A percentile compares a stretch with the other conserved stretches of the same genome.
Conservation (phyloP, 1,139 yeast species). For the Candida pseudoviswanathii region DNA sequence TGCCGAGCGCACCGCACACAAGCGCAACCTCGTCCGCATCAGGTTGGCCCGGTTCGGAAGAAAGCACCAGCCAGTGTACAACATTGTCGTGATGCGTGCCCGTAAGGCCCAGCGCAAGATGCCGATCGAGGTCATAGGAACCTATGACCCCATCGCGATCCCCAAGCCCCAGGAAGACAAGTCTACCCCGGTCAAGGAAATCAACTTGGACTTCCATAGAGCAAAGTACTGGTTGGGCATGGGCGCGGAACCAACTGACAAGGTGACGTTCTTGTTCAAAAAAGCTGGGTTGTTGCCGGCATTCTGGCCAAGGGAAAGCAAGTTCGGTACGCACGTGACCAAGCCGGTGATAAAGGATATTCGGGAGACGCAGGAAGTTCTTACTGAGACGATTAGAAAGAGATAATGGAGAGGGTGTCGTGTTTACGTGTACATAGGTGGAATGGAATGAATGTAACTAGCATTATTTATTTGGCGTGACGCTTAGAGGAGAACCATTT, state of each 20-base stretch:
- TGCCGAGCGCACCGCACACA: conserved; percentile 11
- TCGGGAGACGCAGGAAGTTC: conserved; percentile 35
- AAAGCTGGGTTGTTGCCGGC: conserved; percentile 78
- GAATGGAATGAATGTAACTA: background rate
- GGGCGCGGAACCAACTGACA: conserved; percentile 94
- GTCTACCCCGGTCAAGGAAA: conserved; percentile 53
- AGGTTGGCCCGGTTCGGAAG: conserved; percentile 94
- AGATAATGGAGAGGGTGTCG: conserved; percentile 24
- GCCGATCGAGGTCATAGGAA: conserved; percentile 95
- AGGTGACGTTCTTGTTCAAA: conserved; percentile 75
- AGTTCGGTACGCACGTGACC: conserved; percentile 36
- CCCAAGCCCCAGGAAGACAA: conserved; percentile 51
- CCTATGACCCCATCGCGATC: conserved; percentile 82
- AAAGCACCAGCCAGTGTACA: conserved; percentile 82
- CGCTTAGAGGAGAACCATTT: background rate
- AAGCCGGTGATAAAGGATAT: conserved; percentile 32
- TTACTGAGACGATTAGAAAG: conserved; percentile 34
- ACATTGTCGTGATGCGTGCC: conserved; percentile 84
- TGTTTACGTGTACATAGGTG: background rate
- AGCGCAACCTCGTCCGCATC: conserved; percentile 39
- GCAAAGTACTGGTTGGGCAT: conserved; percentile 98
- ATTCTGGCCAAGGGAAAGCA: conserved; percentile 62
- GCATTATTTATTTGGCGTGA: background rate
- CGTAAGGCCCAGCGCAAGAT: conserved; percentile 74
- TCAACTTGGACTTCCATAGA: conserved; percentile 81